Evolutionary conservation across 2,329 filamentous ascomycete genomes (phyloP).

Genomic region (Fusarium beomiforme): DNA sequence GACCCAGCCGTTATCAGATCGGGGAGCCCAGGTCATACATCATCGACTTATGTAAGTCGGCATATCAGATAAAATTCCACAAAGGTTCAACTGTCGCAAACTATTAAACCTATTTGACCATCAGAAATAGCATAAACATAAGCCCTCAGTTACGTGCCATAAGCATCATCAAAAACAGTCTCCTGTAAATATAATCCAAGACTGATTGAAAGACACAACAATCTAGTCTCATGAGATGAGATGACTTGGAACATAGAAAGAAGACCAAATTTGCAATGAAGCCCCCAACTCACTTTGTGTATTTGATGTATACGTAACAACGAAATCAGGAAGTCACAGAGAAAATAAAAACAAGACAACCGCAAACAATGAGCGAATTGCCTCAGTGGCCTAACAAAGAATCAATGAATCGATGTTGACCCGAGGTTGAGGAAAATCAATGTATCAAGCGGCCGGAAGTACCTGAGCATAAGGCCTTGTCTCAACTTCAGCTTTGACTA

Average conservation of each 20-base stretch:
- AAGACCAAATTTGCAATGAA: too few relatives aligned
- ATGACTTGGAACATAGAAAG: too few relatives aligned
- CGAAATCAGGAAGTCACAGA: neutral
- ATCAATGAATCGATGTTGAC: constrained; percentile 3
- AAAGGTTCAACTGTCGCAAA: neutral
- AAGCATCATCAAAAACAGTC: neutral
- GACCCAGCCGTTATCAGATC: constrained; percentile 30
- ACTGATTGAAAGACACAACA: neutral
- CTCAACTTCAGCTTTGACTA: constrained; percentile 20
- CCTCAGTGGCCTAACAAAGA: neutral
- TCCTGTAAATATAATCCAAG: neutral
- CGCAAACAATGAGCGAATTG: neutral
- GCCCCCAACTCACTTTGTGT: too few relatives aligned
- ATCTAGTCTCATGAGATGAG: neutral
- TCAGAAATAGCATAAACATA: neutral
- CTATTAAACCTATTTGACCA: neutral
- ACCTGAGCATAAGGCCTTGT: neutral
- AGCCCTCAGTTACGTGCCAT: neutral
- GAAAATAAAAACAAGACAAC: neutral
- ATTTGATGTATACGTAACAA: neutral
- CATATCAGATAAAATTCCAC: neutral
- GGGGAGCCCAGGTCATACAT: constrained; percentile 14
- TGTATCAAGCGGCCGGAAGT: constrained; percentile 21
- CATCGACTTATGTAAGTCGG: constrained; percentile 20
- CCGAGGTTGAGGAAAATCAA: neutral